Evolutionary conservation across 345 rosid genomes (phyloP).

Genomic region (Citrus medica): DNA sequence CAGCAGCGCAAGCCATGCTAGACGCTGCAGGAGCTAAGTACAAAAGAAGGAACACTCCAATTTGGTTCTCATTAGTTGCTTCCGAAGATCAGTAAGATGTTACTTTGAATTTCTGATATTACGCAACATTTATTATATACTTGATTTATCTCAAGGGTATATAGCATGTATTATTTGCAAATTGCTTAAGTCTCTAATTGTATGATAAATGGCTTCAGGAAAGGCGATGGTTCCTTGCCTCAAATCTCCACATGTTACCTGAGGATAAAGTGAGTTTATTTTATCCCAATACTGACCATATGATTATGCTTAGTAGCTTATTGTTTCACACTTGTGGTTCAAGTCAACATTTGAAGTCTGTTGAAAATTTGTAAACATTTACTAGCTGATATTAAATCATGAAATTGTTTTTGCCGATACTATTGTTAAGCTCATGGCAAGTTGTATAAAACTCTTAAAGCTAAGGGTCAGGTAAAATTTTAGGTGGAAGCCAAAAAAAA

Average conservation of each 20-base stretch:
- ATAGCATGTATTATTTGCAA: neutral
- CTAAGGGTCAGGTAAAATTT: neutral
- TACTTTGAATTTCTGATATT: constrained; percentile 2
- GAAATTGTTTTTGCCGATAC: neutral
- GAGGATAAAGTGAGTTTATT: constrained; percentile 67
- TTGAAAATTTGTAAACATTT: neutral
- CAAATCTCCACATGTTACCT: constrained; percentile 65
- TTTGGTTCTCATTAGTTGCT: constrained; percentile 73
- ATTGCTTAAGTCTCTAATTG: constrained; percentile 12
- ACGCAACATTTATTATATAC: neutral
- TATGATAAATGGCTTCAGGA: constrained; percentile 43
- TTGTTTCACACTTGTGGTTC: neutral
- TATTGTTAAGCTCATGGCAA: neutral
- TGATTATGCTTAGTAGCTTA: neutral
- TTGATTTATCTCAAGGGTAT: neutral
- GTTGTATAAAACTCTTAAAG: neutral
- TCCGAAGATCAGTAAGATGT: constrained; percentile 64
- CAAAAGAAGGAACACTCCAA: constrained; percentile 41
- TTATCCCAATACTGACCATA: neutral
- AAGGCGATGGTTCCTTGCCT: constrained; percentile 54
- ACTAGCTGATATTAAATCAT: neutral
- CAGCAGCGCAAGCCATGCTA: constrained; percentile 37
- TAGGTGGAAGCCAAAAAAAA: neutral
- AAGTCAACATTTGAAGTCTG: neutral
- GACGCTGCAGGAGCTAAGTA: constrained; percentile 40